phyloP scores from a whole-genome alignment of 495 filamentous ascomycete genomes.

The Xylaria palmicola region DNA sequence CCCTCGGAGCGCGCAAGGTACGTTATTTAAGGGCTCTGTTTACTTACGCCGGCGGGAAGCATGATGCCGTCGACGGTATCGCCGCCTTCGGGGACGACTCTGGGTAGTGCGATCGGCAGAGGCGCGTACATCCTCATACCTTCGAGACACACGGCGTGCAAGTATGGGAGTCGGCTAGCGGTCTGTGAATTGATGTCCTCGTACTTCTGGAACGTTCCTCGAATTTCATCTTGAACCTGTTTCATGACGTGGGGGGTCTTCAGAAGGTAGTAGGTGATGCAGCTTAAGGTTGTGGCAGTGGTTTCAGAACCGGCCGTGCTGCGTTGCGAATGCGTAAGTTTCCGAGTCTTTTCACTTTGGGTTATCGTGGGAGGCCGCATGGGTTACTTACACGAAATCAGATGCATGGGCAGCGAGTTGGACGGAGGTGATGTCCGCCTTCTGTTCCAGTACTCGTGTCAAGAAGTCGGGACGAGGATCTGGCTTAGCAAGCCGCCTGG shows the following conservation, averaged over 20 bases:
- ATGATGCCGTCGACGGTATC: slow-evolving; percentile 16
- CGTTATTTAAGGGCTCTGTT: no score
- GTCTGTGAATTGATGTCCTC: slow-evolving; percentile 45
- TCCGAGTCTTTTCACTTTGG: neutral
- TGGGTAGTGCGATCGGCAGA: slow-evolving; percentile 43
- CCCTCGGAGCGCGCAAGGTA: no score
- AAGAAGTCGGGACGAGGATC: slow-evolving; percentile 17
- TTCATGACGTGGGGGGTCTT: slow-evolving; percentile 31
- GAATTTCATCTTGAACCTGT: slow-evolving; percentile 48
- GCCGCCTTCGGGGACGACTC: slow-evolving; percentile 30
- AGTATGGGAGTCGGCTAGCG: slow-evolving; percentile 42
- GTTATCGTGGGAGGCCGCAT: neutral
- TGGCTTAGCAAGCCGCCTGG: neutral
- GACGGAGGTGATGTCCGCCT: neutral
- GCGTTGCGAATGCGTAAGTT: neutral
- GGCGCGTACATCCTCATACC: slow-evolving; percentile 55
- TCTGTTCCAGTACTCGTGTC: slow-evolving; percentile 12
- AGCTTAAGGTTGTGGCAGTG: slow-evolving; percentile 49
- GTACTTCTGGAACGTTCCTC: slow-evolving; percentile 40
- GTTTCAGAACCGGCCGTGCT: slow-evolving; percentile 44
- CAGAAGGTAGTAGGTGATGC: slow-evolving; percentile 44
- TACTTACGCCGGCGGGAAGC: neutral
- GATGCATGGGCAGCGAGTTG: slow-evolving; percentile 16
- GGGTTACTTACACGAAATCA: slow-evolving; percentile 31
- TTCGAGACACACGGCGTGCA: slow-evolving; percentile 56